Evolutionary conservation across 1,139 yeast species (phyloP), one percentile per base, ranked within the genome.

Genomic region (Sugiyamaella pinicola): DNA sequence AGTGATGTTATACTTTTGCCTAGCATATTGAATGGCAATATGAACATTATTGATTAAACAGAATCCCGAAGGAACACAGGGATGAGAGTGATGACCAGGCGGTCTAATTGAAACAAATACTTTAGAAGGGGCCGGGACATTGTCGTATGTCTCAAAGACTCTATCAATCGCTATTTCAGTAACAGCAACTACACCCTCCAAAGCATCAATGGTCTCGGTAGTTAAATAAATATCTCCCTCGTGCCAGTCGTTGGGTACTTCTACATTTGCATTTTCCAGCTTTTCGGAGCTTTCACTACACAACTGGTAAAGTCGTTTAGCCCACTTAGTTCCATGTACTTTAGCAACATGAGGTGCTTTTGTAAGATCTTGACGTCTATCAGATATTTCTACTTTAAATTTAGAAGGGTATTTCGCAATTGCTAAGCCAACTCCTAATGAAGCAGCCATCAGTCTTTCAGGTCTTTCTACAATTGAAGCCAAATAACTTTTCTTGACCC

Each of bases 1-100:
- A 0, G 93, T 84, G 1, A 88, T 82, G 2, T 77, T 83, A 63
- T 85, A 80, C 12, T 74, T 69, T 50, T 75, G 80, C 55, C 77
- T 79, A 0, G 96, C 96, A 65, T 88, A 88, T 64, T 87, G 95
- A 34, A 87, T 82, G 3, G 87, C 91, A 50, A 88, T 81, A 58
- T 87, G 96, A 0, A 85, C 95, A 63, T 88, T 88, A 69, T 88
- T 88, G 54, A 88, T 74, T 48, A 88, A 71, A 68, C 96, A 88
- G 66, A 88, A 88, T n/a, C 96, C 96, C 35, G 91, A 83, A 0
- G 96, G 96, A 17, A 82, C 77, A 56, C 86, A 82, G 0, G 90
- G 86, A 63, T 87, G 95, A n/a, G 90, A 85, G 67, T 88, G 96
- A 65, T 88, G 96, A 1, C 96, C 96, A 0, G 96, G 95, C 1